Evolutionary conservation across 257 asterid species (phyloP).

Genomic region (Capsicum chinense): DNA sequence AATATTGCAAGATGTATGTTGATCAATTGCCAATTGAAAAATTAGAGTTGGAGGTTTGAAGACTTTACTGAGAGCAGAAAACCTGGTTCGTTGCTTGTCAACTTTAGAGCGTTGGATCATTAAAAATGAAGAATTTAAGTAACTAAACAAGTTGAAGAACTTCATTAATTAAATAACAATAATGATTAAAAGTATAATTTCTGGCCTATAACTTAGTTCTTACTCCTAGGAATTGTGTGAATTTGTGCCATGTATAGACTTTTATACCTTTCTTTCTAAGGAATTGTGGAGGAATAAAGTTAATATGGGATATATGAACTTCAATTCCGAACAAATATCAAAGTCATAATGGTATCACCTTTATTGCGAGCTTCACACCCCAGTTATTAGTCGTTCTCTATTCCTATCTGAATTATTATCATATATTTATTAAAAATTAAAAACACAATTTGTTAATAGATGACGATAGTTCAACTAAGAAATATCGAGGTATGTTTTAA

Average conservation of each 20-base stretch:
- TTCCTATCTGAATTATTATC: neutral
- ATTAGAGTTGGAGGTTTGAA: neutral
- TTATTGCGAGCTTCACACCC: neutral
- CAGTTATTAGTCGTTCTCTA: neutral
- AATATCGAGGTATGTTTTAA: neutral
- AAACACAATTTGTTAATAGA: neutral
- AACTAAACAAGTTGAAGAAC: neutral
- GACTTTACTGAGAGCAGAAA: slow-evolving; percentile 1
- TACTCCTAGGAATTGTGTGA: neutral
- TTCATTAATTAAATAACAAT: neutral
- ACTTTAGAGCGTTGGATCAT: neutral
- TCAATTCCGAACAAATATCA: neutral
- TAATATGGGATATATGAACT: neutral
- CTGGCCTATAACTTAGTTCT: neutral
- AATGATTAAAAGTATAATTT: neutral
- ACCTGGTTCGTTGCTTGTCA: slow-evolving; percentile 9
- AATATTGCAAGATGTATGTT: neutral
- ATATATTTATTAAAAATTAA: neutral
- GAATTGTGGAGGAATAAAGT: neutral
- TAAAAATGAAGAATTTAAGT: neutral
- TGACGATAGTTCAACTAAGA: neutral
- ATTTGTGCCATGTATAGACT: neutral
- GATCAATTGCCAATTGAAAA: slow-evolving; percentile 8
- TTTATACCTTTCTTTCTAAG: neutral
- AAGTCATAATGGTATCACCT: neutral